Conservation (phyloP, 129 eudicot genomes). For the Oenanthe sinensis region DNA sequence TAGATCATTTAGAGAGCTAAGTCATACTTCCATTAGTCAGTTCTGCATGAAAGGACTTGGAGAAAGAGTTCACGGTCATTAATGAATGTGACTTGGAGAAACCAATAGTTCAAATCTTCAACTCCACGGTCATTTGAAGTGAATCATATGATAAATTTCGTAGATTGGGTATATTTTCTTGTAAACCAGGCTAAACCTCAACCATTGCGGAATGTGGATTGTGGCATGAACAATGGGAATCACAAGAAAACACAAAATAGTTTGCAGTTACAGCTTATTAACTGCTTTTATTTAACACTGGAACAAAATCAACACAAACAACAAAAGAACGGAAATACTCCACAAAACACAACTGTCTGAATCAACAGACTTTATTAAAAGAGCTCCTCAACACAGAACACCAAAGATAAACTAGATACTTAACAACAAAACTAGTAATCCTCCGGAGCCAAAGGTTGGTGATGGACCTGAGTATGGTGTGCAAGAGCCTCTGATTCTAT, state of each 20-base stretch:
- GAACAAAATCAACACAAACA: background rate
- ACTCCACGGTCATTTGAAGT: too few species aligned
- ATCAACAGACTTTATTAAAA: background rate
- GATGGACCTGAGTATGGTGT: slow-evolving; percentile 39
- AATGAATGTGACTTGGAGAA: too few species aligned
- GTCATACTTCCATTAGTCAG: too few species aligned
- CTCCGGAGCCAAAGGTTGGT: slow-evolving; percentile 7
- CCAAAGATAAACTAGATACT: background rate
- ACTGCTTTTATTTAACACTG: background rate
- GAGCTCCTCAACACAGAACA: background rate
- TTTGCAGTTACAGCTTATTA: background rate
- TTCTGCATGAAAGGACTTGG: too few species aligned
- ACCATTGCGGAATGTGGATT: too few species aligned
- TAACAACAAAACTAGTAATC: slow-evolving; percentile 1
- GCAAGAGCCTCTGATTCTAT: slow-evolving; percentile 42
- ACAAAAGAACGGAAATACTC: background rate
- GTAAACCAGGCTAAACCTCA: background rate
- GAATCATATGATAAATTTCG: background rate
- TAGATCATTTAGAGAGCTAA: too few species aligned
- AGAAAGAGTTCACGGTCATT: too few species aligned
- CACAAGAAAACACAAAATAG: background rate
- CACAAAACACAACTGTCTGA: background rate
- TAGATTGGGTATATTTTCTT: background rate
- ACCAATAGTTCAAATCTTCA: too few species aligned
- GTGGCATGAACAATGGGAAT: background rate